phyloP scores from a whole-genome alignment of 2,329 filamentous ascomycete genomes.

The Torrubiella hemipterigena region DNA sequence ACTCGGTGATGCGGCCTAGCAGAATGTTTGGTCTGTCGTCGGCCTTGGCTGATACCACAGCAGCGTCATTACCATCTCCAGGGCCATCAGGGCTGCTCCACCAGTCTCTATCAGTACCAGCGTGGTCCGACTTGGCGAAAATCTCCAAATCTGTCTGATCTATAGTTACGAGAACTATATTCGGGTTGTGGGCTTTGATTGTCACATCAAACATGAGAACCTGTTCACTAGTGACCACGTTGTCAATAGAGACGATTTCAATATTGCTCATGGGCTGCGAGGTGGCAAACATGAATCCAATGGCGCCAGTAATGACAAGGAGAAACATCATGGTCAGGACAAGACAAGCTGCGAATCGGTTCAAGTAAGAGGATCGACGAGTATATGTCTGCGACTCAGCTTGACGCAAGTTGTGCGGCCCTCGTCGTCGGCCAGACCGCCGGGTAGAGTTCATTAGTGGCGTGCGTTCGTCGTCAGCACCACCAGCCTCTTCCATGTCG shows the following conservation, averaged over 20 bases:
- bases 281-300: constrained; percentile 82
- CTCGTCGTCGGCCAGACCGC: constrained; percentile 45
- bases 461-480: constrained; percentile 77
- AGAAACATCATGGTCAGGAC: constrained; percentile 73
- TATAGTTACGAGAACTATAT: constrained; percentile 78
- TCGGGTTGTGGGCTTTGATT: constrained; percentile 83
- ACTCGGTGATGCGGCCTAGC: constrained; percentile 75
- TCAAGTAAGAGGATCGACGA: constrained; percentile 49
- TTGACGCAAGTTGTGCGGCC: constrained; percentile 47
- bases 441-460: constrained; percentile 59
- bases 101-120: constrained; percentile 57
- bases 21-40: constrained; percentile 65
- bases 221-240: constrained; percentile 86
- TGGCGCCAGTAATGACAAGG: constrained; percentile 70
- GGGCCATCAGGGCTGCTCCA: constrained; percentile 28
- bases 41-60: constrained; percentile 24
- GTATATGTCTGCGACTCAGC: constrained; percentile 63
- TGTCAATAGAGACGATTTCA: constrained; percentile 67
- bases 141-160: constrained; percentile 82
- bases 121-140: constrained; percentile 87
- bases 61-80: constrained; percentile 13
- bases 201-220: constrained; percentile 90
- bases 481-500: constrained; percentile 68
- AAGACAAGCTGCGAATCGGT: constrained; percentile 74
- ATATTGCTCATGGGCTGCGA: constrained; percentile 78